These are phyloP conservation scores for Moesziomyces sp. DNA, from an alignment of 1,284 basidiomycete species.

Conservation along the genomic window DNA sequence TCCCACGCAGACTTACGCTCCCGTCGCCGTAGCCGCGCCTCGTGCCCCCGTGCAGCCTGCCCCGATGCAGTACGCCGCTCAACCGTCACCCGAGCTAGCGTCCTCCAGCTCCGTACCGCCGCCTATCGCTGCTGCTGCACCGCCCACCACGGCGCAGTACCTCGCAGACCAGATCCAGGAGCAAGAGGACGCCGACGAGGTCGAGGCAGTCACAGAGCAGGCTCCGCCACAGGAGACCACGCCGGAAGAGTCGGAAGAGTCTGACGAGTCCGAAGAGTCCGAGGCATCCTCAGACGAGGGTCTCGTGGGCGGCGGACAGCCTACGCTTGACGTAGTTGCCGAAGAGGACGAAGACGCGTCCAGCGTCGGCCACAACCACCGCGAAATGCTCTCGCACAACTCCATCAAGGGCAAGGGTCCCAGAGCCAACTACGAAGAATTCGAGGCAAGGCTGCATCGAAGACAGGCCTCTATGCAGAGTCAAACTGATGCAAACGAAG, in stretches of 20 bases:
- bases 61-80: not conserved
- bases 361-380: slow-evolving; percentile 41
- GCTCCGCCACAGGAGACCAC: slow-evolving; percentile 7
- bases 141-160: slow-evolving; percentile 27
- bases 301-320: slow-evolving; percentile 24
- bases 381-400: slow-evolving; percentile 50
- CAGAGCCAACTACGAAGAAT: slow-evolving; percentile 28
- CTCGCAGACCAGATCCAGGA: slow-evolving; percentile 34
- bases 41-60: slow-evolving; percentile 1
- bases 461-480: slow-evolving; percentile 30
- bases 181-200: slow-evolving; percentile 23
- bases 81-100: not conserved
- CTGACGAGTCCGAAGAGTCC: slow-evolving; percentile 12
- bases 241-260: slow-evolving; percentile 28
- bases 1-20: slow-evolving; percentile 26
- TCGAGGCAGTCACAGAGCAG: not conserved
- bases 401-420: slow-evolving; percentile 33
- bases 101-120: not conserved
- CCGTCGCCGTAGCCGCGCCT: slow-evolving; percentile 21
- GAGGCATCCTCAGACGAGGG: slow-evolving; percentile 37
- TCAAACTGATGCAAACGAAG: slow-evolving; percentile 4
- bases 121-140: not conserved
- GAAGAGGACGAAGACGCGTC: slow-evolving; percentile 59
- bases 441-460: slow-evolving; percentile 27
- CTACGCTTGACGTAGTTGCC: slow-evolving; percentile 47